phyloP scores from a whole-genome alignment of 805 yeast species.

The Saccharomycopsis synnaedendra region DNA sequence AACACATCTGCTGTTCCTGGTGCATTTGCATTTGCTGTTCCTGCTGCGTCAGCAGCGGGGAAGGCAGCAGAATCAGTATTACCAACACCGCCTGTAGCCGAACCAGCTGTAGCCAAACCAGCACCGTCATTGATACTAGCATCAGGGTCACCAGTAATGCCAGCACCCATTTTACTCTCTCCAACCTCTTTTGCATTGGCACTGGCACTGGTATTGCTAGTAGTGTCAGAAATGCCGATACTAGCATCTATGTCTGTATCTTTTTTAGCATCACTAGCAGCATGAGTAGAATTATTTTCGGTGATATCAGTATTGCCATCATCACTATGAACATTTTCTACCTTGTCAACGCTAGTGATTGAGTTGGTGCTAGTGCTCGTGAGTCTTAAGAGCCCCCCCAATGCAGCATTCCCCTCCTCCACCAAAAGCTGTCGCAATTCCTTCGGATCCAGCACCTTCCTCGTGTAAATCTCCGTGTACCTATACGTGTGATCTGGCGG shows the following conservation, averaged over 20 bases:
- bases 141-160: too few species aligned
- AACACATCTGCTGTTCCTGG: too few species aligned
- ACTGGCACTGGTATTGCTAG: neutral
- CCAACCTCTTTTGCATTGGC: neutral
- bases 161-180: too few species aligned
- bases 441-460: slow-evolving; percentile 57
- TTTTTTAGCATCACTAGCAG: neutral
- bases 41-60: neutral
- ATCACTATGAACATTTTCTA: neutral
- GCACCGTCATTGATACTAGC: too few species aligned
- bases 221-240: slow-evolving; percentile 2
- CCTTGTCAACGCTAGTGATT: neutral
- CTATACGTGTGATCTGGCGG: slow-evolving; percentile 93
- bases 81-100: too few species aligned
- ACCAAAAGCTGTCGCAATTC: slow-evolving; percentile 61
- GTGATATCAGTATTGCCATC: neutral
- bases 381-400: slow-evolving; percentile 44
- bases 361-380: slow-evolving; percentile 13
- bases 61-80: too few species aligned
- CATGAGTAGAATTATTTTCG: slow-evolving; percentile 11
- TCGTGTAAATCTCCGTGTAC: slow-evolving; percentile 58
- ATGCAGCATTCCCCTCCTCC: slow-evolving; percentile 68
- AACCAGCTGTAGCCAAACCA: too few species aligned
- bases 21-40: slow-evolving; percentile 4
- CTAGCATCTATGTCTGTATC: neutral